Evolutionary conservation across 2,329 filamentous ascomycete genomes (phyloP).

Genomic region (Rhinocladiella similis): DNA sequence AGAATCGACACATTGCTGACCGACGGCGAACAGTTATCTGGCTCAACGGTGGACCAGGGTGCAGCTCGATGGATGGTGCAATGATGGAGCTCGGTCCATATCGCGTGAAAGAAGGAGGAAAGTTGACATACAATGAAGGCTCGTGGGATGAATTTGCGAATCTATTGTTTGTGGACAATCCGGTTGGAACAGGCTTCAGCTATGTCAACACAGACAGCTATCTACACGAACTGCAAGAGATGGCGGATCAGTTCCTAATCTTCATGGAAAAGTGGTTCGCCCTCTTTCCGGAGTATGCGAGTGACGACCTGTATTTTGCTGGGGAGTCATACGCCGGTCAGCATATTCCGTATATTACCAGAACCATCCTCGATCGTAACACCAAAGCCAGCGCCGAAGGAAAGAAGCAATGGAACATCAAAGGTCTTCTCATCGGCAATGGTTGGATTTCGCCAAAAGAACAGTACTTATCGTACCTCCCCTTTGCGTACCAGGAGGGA

Average conservation of each 20-base stretch:
- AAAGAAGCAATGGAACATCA: conserved; percentile 69
- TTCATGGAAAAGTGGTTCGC: conserved; percentile 92
- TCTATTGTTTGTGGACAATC: conserved; percentile 93
- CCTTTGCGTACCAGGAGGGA: conserved; percentile 75
- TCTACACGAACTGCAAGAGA: conserved; percentile 78
- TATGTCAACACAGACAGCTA: conserved; percentile 90
- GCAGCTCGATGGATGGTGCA: conserved; percentile 94
- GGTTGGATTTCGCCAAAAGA: conserved; percentile 92
- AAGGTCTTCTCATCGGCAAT: conserved; percentile 90
- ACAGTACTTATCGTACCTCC: conserved; percentile 85
- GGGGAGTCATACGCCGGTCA: conserved; percentile 97
- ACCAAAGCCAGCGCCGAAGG: conserved; percentile 51
- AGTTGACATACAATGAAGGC: conserved; percentile 81
- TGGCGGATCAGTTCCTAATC: conserved; percentile 82
- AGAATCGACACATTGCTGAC: conserved; percentile 93
- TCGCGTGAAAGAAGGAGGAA: conserved; percentile 70
- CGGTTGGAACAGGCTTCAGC: conserved; percentile 94
- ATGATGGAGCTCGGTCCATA: conserved; percentile 97
- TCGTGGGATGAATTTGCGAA: conserved; percentile 99
- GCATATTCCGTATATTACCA: conserved; percentile 95
- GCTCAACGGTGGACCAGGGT: conserved; percentile 95
- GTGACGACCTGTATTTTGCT: conserved; percentile 89
- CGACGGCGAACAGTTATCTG: conserved; percentile 89
- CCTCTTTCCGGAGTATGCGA: conserved; percentile 86
- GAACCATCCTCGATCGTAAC: conserved; percentile 85